These are phyloP conservation scores for Whalleya microplaca DNA, from an alignment of 2,329 filamentous ascomycete genomes.

Conservation along the genomic window DNA sequence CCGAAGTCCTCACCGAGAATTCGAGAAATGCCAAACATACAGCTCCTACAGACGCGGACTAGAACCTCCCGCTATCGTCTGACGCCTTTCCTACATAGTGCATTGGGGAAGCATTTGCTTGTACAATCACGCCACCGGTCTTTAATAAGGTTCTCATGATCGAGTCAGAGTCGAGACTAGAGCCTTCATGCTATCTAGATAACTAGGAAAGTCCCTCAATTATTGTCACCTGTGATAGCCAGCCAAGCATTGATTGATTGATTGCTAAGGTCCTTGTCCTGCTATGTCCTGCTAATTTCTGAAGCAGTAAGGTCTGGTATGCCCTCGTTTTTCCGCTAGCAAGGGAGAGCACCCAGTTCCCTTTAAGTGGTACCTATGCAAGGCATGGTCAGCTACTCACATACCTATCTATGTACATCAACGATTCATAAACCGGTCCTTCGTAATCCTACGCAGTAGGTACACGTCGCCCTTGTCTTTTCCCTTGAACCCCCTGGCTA, in stretches of 20 bases:
- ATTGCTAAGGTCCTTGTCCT: not conserved
- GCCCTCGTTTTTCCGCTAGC: no score
- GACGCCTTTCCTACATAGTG: not conserved
- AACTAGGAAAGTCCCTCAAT: conserved; percentile 19
- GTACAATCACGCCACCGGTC: not conserved
- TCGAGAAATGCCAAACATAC: no score
- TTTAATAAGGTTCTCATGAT: not conserved
- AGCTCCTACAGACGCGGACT: no score
- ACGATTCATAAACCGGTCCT: not conserved
- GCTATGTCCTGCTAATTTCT: not conserved
- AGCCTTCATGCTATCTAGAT: not conserved
- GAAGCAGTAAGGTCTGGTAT: not conserved
- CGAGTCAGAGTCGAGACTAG: conserved; percentile 10
- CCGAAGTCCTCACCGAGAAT: conserved; percentile 14
- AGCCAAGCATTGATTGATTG: not conserved
- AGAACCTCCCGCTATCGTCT: not conserved
- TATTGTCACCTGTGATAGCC: conserved; percentile 1
- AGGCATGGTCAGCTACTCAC: not conserved
- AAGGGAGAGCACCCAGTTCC: no score
- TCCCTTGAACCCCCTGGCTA: not conserved
- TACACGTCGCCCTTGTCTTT: not conserved
- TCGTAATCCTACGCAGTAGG: no score
- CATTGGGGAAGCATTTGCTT: not conserved
- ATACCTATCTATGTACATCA: not conserved
- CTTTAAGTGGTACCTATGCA: no score